phyloP scores from a whole-genome alignment of 73 alveolate genomes.

The Paramecium tetraurelia region DNA sequence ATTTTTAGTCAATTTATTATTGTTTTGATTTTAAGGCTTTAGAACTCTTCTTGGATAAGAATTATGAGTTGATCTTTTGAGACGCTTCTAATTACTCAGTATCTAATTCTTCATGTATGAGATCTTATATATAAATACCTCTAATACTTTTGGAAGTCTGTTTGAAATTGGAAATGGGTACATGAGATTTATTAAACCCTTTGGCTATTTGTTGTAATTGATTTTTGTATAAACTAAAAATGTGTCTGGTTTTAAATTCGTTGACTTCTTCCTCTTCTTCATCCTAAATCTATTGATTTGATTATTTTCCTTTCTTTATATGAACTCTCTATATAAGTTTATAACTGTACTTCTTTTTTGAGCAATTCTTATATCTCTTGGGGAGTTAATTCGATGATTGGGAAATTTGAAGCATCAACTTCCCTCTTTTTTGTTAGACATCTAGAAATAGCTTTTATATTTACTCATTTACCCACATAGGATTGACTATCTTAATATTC shows the following conservation, averaged over 20 bases:
- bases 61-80: background rate
- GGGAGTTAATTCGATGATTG: background rate
- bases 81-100: background rate
- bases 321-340: background rate
- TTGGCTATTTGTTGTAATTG: background rate
- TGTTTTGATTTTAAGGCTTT: background rate
- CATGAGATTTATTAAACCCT: background rate
- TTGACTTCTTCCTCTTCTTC: background rate
- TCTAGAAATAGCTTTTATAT: background rate
- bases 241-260: background rate
- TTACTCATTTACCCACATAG: background rate
- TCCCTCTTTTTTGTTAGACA: background rate
- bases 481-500: conserved; percentile 2
- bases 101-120: background rate
- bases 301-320: background rate
- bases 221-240: background rate
- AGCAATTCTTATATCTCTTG: background rate
- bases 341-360: background rate
- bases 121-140: background rate
- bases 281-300: background rate
- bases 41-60: background rate
- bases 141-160: background rate
- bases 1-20: background rate
- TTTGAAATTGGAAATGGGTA: background rate
- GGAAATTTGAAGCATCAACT: background rate